phyloP scores from a whole-genome alignment of 306 rosid genomes.

The Citrullus amarus region DNA sequence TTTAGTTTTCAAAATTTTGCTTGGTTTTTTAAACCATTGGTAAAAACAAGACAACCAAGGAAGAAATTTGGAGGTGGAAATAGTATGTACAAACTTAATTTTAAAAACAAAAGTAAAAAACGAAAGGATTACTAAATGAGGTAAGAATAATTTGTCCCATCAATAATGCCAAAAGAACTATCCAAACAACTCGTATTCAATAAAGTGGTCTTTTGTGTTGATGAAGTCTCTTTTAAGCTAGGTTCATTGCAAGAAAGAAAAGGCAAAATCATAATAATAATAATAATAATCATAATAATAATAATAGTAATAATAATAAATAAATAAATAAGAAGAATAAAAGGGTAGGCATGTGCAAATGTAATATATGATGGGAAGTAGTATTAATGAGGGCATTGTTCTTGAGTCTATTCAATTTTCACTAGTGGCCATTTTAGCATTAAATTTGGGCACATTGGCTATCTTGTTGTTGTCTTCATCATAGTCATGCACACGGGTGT shows the following conservation, averaged over 20 bases:
- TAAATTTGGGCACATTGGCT: not conserved
- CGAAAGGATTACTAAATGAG: too few species aligned
- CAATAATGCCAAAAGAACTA: not conserved
- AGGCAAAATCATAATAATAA: not conserved
- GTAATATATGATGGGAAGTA: not conserved
- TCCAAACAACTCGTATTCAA: not conserved
- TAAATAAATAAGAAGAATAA: not conserved
- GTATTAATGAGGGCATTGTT: not conserved
- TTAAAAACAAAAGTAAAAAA: too few species aligned
- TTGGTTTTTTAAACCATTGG: too few species aligned
- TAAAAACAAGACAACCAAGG: too few species aligned
- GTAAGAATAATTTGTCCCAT: too few species aligned
- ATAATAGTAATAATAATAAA: too few species aligned
- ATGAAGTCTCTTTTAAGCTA: not conserved
- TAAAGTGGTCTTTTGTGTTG: not conserved
- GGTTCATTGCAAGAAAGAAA: not conserved
- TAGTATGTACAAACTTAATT: too few species aligned
- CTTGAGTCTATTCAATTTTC: not conserved
- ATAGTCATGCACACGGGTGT: slow-evolving; percentile 4
- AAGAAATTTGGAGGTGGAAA: too few species aligned
- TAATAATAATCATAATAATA: too few species aligned
- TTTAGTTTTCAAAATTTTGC: too few species aligned
- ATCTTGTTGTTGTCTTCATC: not conserved
- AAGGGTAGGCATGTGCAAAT: not conserved
- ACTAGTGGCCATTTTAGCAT: not conserved